Evolutionary conservation across 1,284 basidiomycete species (phyloP).

Genomic region (Phellopilus nigrolimitatus): DNA sequence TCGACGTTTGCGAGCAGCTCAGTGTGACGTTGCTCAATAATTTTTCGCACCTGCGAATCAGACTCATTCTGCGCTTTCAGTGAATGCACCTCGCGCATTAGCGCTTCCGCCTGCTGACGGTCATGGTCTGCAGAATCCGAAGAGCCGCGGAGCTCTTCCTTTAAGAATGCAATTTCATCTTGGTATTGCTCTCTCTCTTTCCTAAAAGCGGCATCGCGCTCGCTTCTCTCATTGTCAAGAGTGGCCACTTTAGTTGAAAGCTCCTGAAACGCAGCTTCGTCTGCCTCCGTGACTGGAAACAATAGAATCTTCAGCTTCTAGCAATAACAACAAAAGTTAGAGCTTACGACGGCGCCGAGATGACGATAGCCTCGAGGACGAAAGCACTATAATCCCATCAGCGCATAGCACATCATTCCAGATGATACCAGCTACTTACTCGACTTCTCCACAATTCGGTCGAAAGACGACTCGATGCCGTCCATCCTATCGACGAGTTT

Average conservation of each 20-base stretch:
- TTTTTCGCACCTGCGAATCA: conserved; percentile 51
- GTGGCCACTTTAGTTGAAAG: conserved; percentile 58
- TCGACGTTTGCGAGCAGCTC: conserved; percentile 61
- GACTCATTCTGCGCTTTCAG: conserved; percentile 58
- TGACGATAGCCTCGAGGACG: conserved; percentile 59
- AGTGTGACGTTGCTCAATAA: conserved; percentile 61
- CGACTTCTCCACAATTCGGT: conserved; percentile 75
- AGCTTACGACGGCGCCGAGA: conserved; percentile 65
- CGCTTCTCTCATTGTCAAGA: conserved; percentile 46
- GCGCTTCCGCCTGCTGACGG: conserved; percentile 42
- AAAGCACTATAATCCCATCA: conserved; percentile 50
- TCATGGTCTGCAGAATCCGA: conserved; percentile 39
- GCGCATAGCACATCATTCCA: not conserved
- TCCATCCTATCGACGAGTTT: conserved; percentile 74
- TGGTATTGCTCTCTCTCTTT: conserved; percentile 51
- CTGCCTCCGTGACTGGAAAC: conserved; percentile 56
- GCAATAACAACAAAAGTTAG: conserved; percentile 3
- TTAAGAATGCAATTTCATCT: conserved; percentile 51
- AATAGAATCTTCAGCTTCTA: not conserved
- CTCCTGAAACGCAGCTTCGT: conserved; percentile 66
- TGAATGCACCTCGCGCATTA: conserved; percentile 64
- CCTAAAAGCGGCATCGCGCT: conserved; percentile 48
- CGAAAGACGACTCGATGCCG: conserved; percentile 68
- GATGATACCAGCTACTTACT: conserved; percentile 41
- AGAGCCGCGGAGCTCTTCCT: conserved; percentile 37